Conservation (phyloP, 2,329 filamentous ascomycete genomes). For the Kalmusia sp. region DNA sequence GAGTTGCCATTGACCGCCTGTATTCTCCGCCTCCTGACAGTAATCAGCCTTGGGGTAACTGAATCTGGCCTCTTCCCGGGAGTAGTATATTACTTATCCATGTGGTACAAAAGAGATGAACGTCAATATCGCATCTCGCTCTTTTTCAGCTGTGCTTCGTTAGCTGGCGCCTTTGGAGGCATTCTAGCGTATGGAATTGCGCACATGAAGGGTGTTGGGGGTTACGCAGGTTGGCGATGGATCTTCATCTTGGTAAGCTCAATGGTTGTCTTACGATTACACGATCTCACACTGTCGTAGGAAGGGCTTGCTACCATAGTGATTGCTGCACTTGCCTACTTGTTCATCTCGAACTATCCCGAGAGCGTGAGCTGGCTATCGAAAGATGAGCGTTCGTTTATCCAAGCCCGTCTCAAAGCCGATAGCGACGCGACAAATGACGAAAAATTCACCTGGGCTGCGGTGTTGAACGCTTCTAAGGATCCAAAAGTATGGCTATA, state of each 20-base stretch:
- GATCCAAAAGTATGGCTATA: constrained; percentile 61
- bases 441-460: constrained; percentile 72
- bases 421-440: constrained; percentile 74
- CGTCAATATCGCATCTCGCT: constrained; percentile 65
- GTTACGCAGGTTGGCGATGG: constrained; percentile 49
- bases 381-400: constrained; percentile 59
- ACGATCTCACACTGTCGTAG: constrained; percentile 24
- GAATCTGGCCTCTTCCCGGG: constrained; percentile 49
- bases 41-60: constrained; percentile 37
- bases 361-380: constrained; percentile 65
- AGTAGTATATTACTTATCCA: constrained; percentile 63
- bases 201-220: constrained; percentile 66
- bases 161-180: constrained; percentile 68
- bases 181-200: constrained; percentile 65
- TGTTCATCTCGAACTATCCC: constrained; percentile 72
- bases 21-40: constrained; percentile 5
- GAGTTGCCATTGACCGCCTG: constrained; percentile 23
- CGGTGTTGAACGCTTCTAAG: constrained; percentile 67
- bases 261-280: background rate
- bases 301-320: constrained; percentile 47
- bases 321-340: constrained; percentile 49
- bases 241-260: constrained; percentile 49
- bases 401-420: constrained; percentile 68
- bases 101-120: constrained; percentile 69
- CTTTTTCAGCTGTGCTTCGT: constrained; percentile 65